Evolutionary conservation across 108 stramenopile genomes (phyloP).

Genomic region (Stephanodiscus minutulus): DNA sequence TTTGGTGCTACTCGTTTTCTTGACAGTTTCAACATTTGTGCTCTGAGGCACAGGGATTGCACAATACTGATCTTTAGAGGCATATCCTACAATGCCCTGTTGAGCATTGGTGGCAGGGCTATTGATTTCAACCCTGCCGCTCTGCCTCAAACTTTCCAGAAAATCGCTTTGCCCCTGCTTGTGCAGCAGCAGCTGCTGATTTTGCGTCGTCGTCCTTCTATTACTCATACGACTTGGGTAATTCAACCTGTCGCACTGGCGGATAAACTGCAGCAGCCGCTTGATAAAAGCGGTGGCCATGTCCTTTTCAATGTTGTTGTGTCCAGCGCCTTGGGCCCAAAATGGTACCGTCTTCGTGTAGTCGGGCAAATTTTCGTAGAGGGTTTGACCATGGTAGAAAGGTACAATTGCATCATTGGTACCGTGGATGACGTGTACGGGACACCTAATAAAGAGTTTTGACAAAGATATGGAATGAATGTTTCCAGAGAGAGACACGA

Average conservation of each 20-base stretch:
- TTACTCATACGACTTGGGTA: conserved; percentile 16
- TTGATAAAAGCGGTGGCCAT: conserved; percentile 53
- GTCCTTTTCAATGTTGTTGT: conserved; percentile 60
- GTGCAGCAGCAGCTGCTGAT: conserved; percentile 1
- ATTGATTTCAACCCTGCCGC: background rate
- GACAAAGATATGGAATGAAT: background rate
- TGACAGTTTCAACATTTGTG: background rate
- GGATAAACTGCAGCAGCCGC: conserved; percentile 45
- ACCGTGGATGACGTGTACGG: conserved; percentile 78
- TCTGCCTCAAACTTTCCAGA: background rate
- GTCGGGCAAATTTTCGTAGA: conserved; percentile 60
- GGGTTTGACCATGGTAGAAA: conserved; percentile 70
- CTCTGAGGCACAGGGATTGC: background rate
- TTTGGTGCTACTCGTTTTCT: background rate
- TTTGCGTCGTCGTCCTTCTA: background rate
- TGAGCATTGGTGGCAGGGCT: background rate
- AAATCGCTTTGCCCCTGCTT: background rate
- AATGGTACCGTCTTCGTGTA: conserved; percentile 68
- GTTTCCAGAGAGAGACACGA: background rate
- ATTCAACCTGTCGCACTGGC: conserved; percentile 39
- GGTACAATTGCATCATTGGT: conserved; percentile 77
- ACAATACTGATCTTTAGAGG: background rate
- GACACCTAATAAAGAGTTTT: conserved; percentile 38
- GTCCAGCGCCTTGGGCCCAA: conserved; percentile 76
- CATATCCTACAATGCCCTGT: background rate